These are phyloP conservation scores for Sphaerobolus stellatus DNA, from an alignment of 1,284 basidiomycete genomes.

Conservation along the genomic window DNA sequence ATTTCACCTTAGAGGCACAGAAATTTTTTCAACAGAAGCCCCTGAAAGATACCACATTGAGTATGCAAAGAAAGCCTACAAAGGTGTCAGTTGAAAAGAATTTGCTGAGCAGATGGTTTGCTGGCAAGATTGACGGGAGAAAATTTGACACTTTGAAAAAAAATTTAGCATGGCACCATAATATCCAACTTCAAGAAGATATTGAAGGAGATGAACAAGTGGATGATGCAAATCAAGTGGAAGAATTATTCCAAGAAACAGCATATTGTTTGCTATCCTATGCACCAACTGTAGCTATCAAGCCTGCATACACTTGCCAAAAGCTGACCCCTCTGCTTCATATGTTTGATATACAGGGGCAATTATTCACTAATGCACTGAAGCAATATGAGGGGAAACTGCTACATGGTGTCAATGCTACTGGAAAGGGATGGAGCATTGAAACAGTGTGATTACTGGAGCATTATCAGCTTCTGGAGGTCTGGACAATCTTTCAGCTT, in stretches of 20 bases:
- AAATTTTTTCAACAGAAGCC: constrained; percentile 33
- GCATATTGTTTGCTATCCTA: background rate
- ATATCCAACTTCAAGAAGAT: background rate
- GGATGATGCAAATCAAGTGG: background rate
- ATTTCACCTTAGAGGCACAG: constrained; percentile 31
- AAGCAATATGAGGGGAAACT: background rate
- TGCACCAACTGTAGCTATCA: background rate
- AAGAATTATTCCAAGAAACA: background rate
- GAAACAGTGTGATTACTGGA: background rate
- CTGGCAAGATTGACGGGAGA: background rate
- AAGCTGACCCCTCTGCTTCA: background rate
- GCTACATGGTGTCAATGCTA: background rate
- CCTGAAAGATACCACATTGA: constrained; percentile 34
- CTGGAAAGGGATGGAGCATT: background rate
- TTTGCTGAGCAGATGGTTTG: background rate
- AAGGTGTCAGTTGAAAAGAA: background rate
- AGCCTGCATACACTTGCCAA: background rate
- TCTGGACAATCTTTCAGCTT: background rate
- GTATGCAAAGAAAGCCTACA: constrained; percentile 34
- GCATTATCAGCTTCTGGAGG: background rate
- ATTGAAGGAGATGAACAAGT: background rate
- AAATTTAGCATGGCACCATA: background rate
- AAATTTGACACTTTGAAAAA: background rate
- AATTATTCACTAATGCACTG: background rate
- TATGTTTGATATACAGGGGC: background rate